These are phyloP conservation scores for Leucoagaricus sp. DNA, from an alignment of 1,284 basidiomycete species.

Conservation along the genomic window DNA sequence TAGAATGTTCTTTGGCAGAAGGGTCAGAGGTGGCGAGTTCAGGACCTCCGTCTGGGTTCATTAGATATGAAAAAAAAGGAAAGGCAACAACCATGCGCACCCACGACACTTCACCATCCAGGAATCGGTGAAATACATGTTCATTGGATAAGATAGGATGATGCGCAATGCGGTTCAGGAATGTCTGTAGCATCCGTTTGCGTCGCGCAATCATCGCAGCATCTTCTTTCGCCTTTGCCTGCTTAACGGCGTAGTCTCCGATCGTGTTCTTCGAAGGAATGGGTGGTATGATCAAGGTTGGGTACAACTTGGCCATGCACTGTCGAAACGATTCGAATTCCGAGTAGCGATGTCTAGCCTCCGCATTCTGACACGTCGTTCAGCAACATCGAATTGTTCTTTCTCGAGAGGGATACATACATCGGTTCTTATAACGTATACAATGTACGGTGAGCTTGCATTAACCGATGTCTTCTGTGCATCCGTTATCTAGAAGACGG, in stretches of 20 bases:
- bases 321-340: slow-evolving; percentile 94
- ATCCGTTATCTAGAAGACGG: slow-evolving; percentile 74
- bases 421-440: slow-evolving; percentile 91
- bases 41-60: slow-evolving; percentile 78
- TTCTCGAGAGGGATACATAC: slow-evolving; percentile 49
- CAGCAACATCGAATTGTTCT: slow-evolving; percentile 9
- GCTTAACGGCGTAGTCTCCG: slow-evolving; percentile 96
- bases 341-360: slow-evolving; percentile 91
- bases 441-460: slow-evolving; percentile 87
- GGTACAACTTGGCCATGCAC: slow-evolving; percentile 87
- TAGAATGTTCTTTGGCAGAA: slow-evolving; percentile 93
- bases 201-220: slow-evolving; percentile 88
- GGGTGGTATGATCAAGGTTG: slow-evolving; percentile 95
- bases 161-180: slow-evolving; percentile 85
- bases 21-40: slow-evolving; percentile 88
- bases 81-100: slow-evolving; percentile 41
- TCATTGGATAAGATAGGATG: slow-evolving; percentile 96
- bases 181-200: slow-evolving; percentile 94
- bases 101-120: slow-evolving; percentile 97
- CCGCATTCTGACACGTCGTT: slow-evolving; percentile 58
- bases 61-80: slow-evolving; percentile 13
- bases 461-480: slow-evolving; percentile 94
- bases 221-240: slow-evolving; percentile 96
- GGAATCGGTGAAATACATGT: slow-evolving; percentile 92
- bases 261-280: slow-evolving; percentile 97